Base-by-base conservation (phyloP, 2,329 filamentous ascomycete genomes). In the Nectriaceae sp. region DNA sequence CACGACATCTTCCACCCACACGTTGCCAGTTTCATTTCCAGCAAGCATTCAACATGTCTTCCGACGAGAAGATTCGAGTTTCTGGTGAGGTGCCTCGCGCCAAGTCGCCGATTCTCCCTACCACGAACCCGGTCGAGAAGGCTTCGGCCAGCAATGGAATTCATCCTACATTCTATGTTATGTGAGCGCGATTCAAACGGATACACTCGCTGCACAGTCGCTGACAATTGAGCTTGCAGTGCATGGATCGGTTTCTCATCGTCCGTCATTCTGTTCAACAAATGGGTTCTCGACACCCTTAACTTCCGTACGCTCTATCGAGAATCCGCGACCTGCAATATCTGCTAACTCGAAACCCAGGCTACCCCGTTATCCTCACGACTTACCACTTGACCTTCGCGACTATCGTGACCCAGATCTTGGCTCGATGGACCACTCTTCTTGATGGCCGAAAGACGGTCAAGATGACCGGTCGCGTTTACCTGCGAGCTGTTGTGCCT, bases 211-310 rank as follows among this genome's bases (percentile, higher is more conserved):
- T 29, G 44, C 44, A 31, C 35, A 31, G 11, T 36, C 47, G 46
- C 54, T 61, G 49, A 61, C 49, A 11, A 33, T 26, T 15, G 31
- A 24, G 22, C n/a, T 22, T 44, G 36, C 70, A 96, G 92, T 63
- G 79, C 85, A 61, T 99, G 94, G 94, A 97, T 99, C 67, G 77
- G 85, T 50, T 80, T 97, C 70, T 96, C 90, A 66, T 96, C 91
- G 37, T 90, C 88, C 63, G 91, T 97, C 67, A 99, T 99, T 70
- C 79, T 99, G 54, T 97, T 97, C 87, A 97, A 99, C 85, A 99
- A 99, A 83, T 96, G 90, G 84, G 90, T 99, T 65, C 82, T 97
- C 54, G 86, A 93, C 65, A 92, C 87, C 33, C 80, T 87, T 55
- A 81, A 89, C 55, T 97, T 97, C 78, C 82, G 72, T 75, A 72